A percentile compares a stretch with the other conserved stretches of the same genome.
Conservation (phyloP, 2,329 filamentous ascomycete species). For the Fonsecaea pedrosoi region DNA sequence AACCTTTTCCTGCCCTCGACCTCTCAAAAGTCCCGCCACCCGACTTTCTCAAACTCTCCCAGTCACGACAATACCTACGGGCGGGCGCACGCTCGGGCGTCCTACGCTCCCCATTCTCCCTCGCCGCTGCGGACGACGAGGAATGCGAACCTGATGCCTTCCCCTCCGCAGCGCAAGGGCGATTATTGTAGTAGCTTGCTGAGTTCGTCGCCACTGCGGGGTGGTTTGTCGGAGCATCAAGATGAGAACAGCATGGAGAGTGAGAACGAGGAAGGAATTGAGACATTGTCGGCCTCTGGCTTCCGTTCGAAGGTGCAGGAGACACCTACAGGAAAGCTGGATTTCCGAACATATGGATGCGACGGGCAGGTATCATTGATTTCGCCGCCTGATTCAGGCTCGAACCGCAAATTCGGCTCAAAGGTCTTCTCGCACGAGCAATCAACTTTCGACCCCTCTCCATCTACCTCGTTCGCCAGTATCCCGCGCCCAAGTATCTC, state of each 20-base stretch:
- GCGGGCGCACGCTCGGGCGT: neutral
- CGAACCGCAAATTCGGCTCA: neutral
- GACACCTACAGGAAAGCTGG: constrained; percentile 20
- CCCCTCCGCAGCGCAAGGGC: neutral
- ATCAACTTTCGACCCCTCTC: neutral
- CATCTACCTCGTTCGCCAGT: constrained; percentile 24
- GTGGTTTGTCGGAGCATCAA: constrained; percentile 1
- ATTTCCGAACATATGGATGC: neutral
- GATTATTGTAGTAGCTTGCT: constrained; percentile 15
- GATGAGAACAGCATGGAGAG: constrained; percentile 3
- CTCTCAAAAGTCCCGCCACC: neutral
- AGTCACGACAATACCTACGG: constrained; percentile 10
- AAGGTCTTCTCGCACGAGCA: neutral
- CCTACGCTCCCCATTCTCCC: constrained; percentile 27
- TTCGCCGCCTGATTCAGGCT: constrained; percentile 27
- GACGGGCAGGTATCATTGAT: constrained; percentile 6
- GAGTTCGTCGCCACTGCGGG: constrained; percentile 25
- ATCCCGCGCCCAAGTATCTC: neutral
- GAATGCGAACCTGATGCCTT: constrained; percentile 39
- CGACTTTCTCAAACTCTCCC: neutral
- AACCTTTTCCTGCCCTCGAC: neutral
- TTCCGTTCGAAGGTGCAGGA: neutral
- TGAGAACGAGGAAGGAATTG: neutral
- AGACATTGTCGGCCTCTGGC: neutral
- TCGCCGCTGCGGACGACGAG: constrained; percentile 38